Evolutionary conservation across 2,329 filamentous ascomycete genomes (phyloP), one percentile per base, ranked within the genome.

Genomic region (Claviceps lovelessii): DNA sequence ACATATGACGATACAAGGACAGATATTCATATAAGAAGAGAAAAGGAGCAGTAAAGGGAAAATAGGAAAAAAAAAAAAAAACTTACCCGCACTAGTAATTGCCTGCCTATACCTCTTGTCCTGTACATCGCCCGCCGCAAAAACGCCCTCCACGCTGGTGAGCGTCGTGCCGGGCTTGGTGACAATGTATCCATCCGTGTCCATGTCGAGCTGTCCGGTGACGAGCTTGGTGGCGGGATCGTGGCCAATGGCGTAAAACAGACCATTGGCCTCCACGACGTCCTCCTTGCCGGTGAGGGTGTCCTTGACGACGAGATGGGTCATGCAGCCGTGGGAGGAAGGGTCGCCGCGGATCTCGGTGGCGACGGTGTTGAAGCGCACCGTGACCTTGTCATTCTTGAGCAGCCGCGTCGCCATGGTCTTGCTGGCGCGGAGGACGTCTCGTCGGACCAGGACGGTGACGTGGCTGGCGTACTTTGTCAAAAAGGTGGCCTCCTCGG

Each of bases 51-150:
- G 23, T 55, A n/a, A 39, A 28, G 19, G 28, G 3, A 23, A 23
- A 29, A 35, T 48, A 48, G 19, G 17, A 44, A 19, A 9, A 8
- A 5, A 11, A 2, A 19, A 47, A 49, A 7, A 31, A 42, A 46
- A 80, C 84, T 68, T 76, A 90, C 89, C 91, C 63, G 93, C 93
- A 73, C 90, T 96, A 60, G 93, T 98, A 61, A 98, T 94, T 49
- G 93, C 93, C 76, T 98, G 93, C 68, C 93, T 83, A 72, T 98
- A 98, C 67, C 85, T 83, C 84, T 97, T 98, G 70, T 98, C 94
- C 76, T 98, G 93, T 10, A 98, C 94, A 68, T 98, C 93, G 60
- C 93, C 93, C 10, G 91, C 93, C 42, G 93, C 93, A 67, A 96
- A 98, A 23, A 98, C 89, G 69, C 93, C 93, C 67, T 89, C 82